Evolutionary conservation across 2,329 filamentous ascomycete genomes (phyloP).

Genomic region (Diplodia corticola): DNA sequence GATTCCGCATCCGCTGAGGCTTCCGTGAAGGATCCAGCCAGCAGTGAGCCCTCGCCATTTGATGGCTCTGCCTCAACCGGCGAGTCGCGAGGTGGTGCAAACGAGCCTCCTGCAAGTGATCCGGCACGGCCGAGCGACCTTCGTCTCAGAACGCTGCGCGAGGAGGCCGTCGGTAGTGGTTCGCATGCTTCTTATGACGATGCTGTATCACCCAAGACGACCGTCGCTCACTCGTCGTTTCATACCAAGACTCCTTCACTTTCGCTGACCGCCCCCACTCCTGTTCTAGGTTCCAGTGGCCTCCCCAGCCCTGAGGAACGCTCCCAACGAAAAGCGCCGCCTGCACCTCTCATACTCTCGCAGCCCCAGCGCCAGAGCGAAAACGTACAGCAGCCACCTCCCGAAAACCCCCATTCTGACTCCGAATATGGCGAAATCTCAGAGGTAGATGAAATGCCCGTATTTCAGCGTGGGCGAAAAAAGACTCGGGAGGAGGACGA

Average conservation of each 20-base stretch:
- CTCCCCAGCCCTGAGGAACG: conserved; percentile 37
- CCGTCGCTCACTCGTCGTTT: conserved; percentile 6
- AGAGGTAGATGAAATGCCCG: conserved; percentile 60
- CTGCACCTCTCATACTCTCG: conserved; percentile 76
- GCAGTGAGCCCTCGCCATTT: conserved; percentile 13
- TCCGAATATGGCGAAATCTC: conserved; percentile 82
- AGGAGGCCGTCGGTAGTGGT: not conserved
- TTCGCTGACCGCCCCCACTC: conserved; percentile 42
- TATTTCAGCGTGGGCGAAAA: conserved; percentile 67
- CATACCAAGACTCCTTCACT: conserved; percentile 37
- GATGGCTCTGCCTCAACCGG: not conserved
- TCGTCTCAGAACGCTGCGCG: conserved; percentile 16
- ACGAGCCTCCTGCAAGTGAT: not conserved
- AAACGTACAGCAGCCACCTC: conserved; percentile 47
- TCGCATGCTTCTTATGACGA: conserved; percentile 12
- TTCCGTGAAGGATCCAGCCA: conserved; percentile 8
- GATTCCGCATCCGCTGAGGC: conserved; percentile 5
- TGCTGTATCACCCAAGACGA: conserved; percentile 19
- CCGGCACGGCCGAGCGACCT: not conserved
- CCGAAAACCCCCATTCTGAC: conserved; percentile 63
- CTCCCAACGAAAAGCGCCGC: conserved; percentile 75
- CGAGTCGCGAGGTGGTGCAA: not conserved
- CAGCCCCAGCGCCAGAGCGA: conserved; percentile 45
- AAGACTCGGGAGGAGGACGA: conserved; percentile 90
- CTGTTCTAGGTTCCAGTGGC: conserved; percentile 37